Base-by-base conservation (phyloP, 148 eudicot genomes). In the Beta vulgaris region DNA sequence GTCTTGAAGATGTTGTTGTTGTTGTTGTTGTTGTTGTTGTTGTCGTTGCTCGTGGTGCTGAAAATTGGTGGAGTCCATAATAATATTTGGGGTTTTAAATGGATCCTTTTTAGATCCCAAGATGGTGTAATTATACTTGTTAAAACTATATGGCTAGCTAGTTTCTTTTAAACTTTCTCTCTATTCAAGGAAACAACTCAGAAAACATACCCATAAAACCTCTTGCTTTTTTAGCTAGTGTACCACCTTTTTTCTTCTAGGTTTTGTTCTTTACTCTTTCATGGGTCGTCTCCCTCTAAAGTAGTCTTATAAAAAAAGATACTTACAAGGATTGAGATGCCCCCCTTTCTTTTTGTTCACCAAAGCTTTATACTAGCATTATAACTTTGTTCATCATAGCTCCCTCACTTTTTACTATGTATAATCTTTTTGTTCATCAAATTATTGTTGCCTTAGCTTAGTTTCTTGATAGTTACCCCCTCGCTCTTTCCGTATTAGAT, bases 91-190 rank as follows among this genome's bases (percentile, higher is more conserved):
- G 61, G 69, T 62, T 53, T 46, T 67, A 32, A 64, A 68, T 68
- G 62, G 77, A 23, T 64, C 55, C 79, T 81, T 84, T 84, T 81
- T 74, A 76, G 85, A 85, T 82, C 88, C 88, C 88, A 80, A 82
- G 76, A 82, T 82, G 67, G 64, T 48, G 72, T 71, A 73, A 81
- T 75, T 78, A 78, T 82, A 65, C 53, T 79, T 79, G 61, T 75
- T 74, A 61, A 61, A 43, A 57, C 67, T 69, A 68, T 65, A 74
- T 73, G 64, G 35, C 58, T 55, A 66, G 46, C 64, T 51, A n/a
- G n/a, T n/a, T 66, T 51, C 67, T 64, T 66, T 29, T n/a, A 48
- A 76, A 31, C 86, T 83, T 85, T 85, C 85, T 64, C 88, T 82
- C 73, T 78, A 76, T 80, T 85, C 84, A 83, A 83, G 80, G 82